Evolutionary conservation across 805 yeast species (phyloP), one percentile per base, ranked within the genome.

Genomic region (Sugiyamaella mastotermitis): DNA sequence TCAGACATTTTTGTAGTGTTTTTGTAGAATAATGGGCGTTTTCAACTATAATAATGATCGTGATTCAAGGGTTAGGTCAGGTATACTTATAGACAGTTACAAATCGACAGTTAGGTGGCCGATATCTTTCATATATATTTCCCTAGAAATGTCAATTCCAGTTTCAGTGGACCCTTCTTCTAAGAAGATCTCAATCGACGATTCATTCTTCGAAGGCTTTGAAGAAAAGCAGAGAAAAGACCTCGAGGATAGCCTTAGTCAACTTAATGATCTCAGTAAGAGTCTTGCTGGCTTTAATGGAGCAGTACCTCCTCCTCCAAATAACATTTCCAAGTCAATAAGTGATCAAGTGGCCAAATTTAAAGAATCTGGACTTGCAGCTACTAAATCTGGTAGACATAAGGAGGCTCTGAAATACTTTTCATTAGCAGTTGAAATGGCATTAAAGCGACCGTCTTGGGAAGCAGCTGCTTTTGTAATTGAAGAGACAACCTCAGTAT

Each of bases 391-490:
- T 18, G 48, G 49, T 4, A 51, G 55, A 37, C 41, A 43, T 16
- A 44, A 41, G 11, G 71, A 65, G 21, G 70, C 69, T 6, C 48
- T 58, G 18, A 53, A 54, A 42, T 40, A 55, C 39, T 53, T 60
- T 37, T 42, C 55, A 13, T 48, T 64, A 27, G 69, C 71, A 5
- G 48, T 66, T 16, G 66, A 60, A 22, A 53, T 61, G 56, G 68
- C 65, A 13, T 47, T 57, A 27, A 52, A 58, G 27, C 57, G 71
- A 31, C 60, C 68, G 7, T 49, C 56, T 14, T 66, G 67, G 64
- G 71, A 66, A 45, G 47, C 64, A 14, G 49, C 60, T 6, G 49
- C 44, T 31, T 43, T 45, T 23, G 49, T 56, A 23, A 44, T 63
- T 19, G 63, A 58, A 22, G 70, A 66, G 42, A 49, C 60, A 22